These are phyloP conservation scores for Talaromyces albobiverticillius DNA, from an alignment of 2,329 filamentous ascomycete genomes.

Conservation along the genomic window DNA sequence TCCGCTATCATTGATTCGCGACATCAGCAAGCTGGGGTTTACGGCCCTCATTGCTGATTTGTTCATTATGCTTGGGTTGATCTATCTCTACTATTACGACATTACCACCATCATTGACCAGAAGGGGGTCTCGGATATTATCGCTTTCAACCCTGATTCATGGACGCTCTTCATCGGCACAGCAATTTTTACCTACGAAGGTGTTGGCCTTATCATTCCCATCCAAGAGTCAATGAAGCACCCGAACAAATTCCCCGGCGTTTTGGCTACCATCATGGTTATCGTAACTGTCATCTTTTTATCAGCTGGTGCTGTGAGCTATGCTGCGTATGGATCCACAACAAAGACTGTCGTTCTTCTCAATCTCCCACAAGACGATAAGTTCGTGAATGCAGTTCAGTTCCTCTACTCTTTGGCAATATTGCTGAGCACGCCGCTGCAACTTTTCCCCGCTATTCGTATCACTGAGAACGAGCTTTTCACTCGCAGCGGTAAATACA, in stretches of 20 bases:
- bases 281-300: slow-evolving; percentile 90
- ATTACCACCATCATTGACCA: slow-evolving; percentile 74
- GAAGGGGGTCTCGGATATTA: slow-evolving; percentile 77
- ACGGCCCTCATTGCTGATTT: slow-evolving; percentile 90
- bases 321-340: slow-evolving; percentile 90
- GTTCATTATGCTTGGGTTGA: slow-evolving; percentile 87
- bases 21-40: slow-evolving; percentile 96
- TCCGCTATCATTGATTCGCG: slow-evolving; percentile 86
- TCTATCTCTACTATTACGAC: slow-evolving; percentile 96
- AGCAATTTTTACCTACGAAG: slow-evolving; percentile 98
- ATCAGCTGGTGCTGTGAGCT: slow-evolving; percentile 87
- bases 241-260: slow-evolving; percentile 83
- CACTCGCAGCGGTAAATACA: slow-evolving; percentile 96
- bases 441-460: slow-evolving; percentile 96
- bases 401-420: slow-evolving; percentile 99
- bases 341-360: slow-evolving; percentile 96
- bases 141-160: slow-evolving; percentile 81
- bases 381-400: slow-evolving; percentile 91
- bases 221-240: slow-evolving; percentile 97
- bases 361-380: slow-evolving; percentile 93
- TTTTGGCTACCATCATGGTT: slow-evolving; percentile 88
- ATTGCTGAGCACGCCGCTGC: slow-evolving; percentile 86
- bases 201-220: slow-evolving; percentile 94
- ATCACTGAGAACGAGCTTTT: slow-evolving; percentile 95
- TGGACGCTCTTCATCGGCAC: slow-evolving; percentile 99